Evolutionary conservation across 192 early-diverging fungal genomes (phyloP).

Genomic region (Radiomyces spectabilis): DNA sequence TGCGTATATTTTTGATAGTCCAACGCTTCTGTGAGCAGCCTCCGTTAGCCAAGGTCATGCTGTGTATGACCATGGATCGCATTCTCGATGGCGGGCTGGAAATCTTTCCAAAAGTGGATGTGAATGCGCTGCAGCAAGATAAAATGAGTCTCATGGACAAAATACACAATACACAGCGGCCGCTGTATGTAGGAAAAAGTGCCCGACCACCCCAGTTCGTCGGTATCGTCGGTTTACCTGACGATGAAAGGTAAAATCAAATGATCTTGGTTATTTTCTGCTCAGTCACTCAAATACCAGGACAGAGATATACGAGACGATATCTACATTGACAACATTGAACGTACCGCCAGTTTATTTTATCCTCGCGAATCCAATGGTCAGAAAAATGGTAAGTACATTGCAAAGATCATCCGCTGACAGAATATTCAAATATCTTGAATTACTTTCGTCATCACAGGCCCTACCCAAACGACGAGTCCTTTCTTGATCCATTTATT

Average conservation of each 20-base stretch:
- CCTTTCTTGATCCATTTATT: background rate
- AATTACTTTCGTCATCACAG: background rate
- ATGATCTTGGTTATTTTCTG: background rate
- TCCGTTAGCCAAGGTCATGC: constrained; percentile 6
- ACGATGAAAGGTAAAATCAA: constrained; percentile 4
- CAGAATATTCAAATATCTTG: too few relatives aligned
- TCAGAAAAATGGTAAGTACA: background rate
- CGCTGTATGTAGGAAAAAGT: background rate
- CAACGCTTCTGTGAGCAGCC: constrained; percentile 4
- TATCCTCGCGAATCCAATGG: background rate
- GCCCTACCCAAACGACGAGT: background rate
- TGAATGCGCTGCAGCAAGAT: constrained; percentile 8
- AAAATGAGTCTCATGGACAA: constrained; percentile 7
- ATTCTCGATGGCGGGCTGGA: constrained; percentile 5
- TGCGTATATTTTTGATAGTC: background rate
- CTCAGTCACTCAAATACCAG: too few relatives aligned
- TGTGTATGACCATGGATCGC: constrained; percentile 3
- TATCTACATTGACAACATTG: constrained; percentile 24
- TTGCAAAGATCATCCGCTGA: too few relatives aligned
- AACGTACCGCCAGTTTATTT: constrained; percentile 12
- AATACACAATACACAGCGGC: background rate
- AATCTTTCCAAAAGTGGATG: constrained; percentile 11
- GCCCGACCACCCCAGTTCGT: constrained; percentile 12
- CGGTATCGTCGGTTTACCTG: background rate
- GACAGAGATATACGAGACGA: constrained; percentile 11